These are phyloP conservation scores for Echinosphaeria canescens DNA, from an alignment of 2,329 filamentous ascomycete genomes.

Conservation along the genomic window DNA sequence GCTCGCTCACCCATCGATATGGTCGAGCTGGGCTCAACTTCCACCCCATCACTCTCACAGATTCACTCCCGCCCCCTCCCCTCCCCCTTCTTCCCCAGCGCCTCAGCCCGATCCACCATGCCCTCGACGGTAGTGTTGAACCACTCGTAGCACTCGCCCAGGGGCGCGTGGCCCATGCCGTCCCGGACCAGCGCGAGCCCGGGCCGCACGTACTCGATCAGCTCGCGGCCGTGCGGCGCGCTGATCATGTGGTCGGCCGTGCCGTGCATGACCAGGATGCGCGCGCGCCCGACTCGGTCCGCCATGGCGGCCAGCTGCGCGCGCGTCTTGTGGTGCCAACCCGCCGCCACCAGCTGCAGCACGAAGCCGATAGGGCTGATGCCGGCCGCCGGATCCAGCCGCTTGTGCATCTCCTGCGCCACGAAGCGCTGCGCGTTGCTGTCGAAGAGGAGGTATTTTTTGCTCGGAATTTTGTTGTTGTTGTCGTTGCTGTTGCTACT, in stretches of 20 bases:
- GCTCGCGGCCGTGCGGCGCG: conserved; percentile 42
- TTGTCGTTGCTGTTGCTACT: not conserved
- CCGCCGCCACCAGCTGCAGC: conserved; percentile 57
- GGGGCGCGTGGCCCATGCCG: conserved; percentile 53
- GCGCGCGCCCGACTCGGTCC: conserved; percentile 44
- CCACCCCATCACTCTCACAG: not conserved
- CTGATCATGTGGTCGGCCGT: conserved; percentile 59
- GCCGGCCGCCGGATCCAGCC: conserved; percentile 27
- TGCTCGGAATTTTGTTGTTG: not conserved
- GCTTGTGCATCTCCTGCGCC: conserved; percentile 58
- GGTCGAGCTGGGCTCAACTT: too few species aligned
- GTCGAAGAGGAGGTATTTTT: conserved; percentile 39
- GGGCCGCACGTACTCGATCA: conserved; percentile 43
- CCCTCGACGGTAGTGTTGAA: conserved; percentile 42
- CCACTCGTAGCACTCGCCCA: conserved; percentile 48
- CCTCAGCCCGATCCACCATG: conserved; percentile 27
- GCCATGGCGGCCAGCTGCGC: conserved; percentile 44
- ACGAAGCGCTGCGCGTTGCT: conserved; percentile 69
- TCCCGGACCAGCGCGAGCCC: conserved; percentile 40
- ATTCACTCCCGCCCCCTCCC: not conserved
- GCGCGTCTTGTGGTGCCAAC: conserved; percentile 55
- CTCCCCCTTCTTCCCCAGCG: conserved; percentile 11
- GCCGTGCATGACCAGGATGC: conserved; percentile 64
- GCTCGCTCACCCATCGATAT: too few species aligned
- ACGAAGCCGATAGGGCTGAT: conserved; percentile 51